A percentile compares a stretch with the other conserved stretches of the same genome.
These are phyloP conservation scores for Wickerhamomyces canadensis DNA, from an alignment of 805 yeast genomes.

Conservation along the genomic window DNA sequence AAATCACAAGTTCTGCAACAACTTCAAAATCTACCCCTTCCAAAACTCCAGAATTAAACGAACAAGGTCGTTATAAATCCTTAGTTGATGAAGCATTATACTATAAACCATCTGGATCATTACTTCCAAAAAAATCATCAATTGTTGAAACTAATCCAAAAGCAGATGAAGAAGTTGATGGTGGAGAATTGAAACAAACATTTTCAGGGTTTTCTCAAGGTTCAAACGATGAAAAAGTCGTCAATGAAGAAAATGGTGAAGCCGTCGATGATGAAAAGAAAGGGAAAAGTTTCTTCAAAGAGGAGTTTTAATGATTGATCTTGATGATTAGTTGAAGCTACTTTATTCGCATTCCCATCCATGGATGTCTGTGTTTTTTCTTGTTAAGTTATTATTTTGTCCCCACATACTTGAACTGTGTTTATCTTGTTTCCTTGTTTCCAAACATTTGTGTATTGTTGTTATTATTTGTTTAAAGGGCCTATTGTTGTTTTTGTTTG, in stretches of 20 bases:
- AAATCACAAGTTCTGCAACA: slow-evolving; percentile 1
- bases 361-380: background rate
- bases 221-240: slow-evolving; percentile 26
- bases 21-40: background rate
- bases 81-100: slow-evolving; percentile 18
- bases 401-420: no score
- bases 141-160: slow-evolving; percentile 3
- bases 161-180: slow-evolving; percentile 9
- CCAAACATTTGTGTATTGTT: no score
- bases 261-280: slow-evolving; percentile 10
- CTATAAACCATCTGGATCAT: slow-evolving; percentile 1
- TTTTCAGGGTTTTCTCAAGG: slow-evolving; percentile 44
- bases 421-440: no score
- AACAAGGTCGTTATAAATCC: slow-evolving; percentile 13
- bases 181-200: slow-evolving; percentile 26
- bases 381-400: no score
- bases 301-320: slow-evolving; percentile 13
- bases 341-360: background rate
- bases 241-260: slow-evolving; percentile 8
- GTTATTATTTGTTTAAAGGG: no score
- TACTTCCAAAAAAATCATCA: background rate
- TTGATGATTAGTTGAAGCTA: no score
- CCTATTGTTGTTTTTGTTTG: no score
- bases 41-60: background rate
- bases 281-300: slow-evolving; percentile 24